Evolutionary conservation across 2,329 filamentous ascomycete species (phyloP), one percentile per base, ranked within the genome.

Genomic region (Colletotrichum spinosum): DNA sequence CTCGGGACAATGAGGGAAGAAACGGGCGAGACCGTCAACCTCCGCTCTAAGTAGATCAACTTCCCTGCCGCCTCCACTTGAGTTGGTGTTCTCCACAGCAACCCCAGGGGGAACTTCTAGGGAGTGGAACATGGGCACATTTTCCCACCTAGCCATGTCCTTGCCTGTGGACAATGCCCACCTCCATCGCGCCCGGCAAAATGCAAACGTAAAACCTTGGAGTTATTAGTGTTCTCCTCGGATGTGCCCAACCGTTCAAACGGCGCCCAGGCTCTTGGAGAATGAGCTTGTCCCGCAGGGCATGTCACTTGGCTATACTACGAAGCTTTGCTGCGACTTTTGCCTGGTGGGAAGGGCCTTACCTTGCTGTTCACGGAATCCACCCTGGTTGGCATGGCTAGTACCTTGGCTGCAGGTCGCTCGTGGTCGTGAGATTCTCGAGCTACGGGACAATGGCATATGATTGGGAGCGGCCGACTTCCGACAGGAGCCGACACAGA

Each of bases 301-400:
- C 38, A 42, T 44, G 37, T 50, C 13, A 53, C 58, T 63, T 53
- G 48, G 25, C 58, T 25, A 25, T 25, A 25, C 25, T 25, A 52
- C 17, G 58, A 65, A 62, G 62, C 62, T 62, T 65, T 61, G 38
- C 57, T 45, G 55, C 52, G 58, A 62, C 46, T 65, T 62, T 65
- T 65, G 45, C 58, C 62, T 58, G 58, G 41, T 39, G 62, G 50
- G 48, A 48, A 53, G 56, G 52, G 62, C 42, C 52, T 53, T 62
- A 58, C 62, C 62, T 37, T 65, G 59, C 38, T 37, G 45, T 42
- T 51, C 58, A 46, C 52, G 38, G 50, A 49, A 39, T 12, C 15
- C n/a, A 49, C 35, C 58, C 58, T 37, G 42, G 53, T 51, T 35
- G n/a, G 33, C 45, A 50, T 58, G 46, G 35, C 13, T 53, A 33